Evolutionary conservation across 352 stramenopile genomes (phyloP).

Genomic region (Thalassiosira oceanica): DNA sequence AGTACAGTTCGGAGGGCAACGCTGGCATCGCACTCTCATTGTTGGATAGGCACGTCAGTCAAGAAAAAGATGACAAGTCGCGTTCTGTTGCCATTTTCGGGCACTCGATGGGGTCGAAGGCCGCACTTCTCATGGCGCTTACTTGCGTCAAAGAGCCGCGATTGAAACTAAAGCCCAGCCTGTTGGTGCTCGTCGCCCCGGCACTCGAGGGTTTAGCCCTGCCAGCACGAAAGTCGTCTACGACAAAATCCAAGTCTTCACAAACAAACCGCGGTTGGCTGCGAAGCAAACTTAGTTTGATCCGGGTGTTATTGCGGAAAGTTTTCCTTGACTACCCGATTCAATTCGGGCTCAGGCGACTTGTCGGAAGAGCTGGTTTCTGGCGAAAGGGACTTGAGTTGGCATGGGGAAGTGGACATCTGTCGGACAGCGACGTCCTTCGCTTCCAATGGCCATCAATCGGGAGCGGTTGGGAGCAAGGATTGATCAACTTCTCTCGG

Average conservation of each 20-base stretch:
- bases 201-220: slow-evolving; percentile 47
- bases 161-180: background rate
- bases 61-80: background rate
- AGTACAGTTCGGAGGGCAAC: slow-evolving; percentile 29
- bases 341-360: slow-evolving; percentile 49
- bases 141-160: slow-evolving; percentile 16
- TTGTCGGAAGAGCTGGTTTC: slow-evolving; percentile 51
- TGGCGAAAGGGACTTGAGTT: slow-evolving; percentile 56
- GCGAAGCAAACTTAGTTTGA: too few species aligned
- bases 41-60: slow-evolving; percentile 10
- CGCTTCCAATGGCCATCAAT: slow-evolving; percentile 76
- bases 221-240: slow-evolving; percentile 3
- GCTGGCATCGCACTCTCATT: slow-evolving; percentile 42
- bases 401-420: slow-evolving; percentile 53
- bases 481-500: slow-evolving; percentile 58
- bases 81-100: slow-evolving; percentile 55
- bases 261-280: too few species aligned
- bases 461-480: slow-evolving; percentile 66
- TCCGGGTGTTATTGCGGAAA: slow-evolving; percentile 4
- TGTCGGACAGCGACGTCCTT: slow-evolving; percentile 67
- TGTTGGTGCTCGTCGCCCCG: slow-evolving; percentile 65
- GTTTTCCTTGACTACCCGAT: slow-evolving; percentile 40
- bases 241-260: background rate
- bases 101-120: slow-evolving; percentile 68
- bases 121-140: slow-evolving; percentile 61